Evolutionary conservation across 352 stramenopile species (phyloP), one percentile per base, ranked within the genome.

Genomic region (Phytophthora multivora): DNA sequence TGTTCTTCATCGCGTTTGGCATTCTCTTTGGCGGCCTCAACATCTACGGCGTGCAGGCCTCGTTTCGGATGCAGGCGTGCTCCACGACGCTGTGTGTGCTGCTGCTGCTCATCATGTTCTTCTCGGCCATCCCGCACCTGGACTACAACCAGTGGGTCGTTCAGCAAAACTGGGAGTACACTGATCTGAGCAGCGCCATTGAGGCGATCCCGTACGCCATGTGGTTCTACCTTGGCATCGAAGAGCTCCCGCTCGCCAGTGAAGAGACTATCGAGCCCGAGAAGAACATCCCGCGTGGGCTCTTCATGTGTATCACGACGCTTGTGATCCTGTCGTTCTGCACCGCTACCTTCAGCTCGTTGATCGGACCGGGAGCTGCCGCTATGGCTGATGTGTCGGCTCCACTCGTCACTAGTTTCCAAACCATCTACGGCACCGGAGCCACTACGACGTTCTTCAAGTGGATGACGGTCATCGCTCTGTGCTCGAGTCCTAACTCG

Each of bases 401-500:
- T 30, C 73, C 83, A 4, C 68, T 88, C 16, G 79, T 69, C 26
- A 69, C 61, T 8, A 69, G 61, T 23, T 69, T 69, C 25, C 46
- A 59, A 15, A 69, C 60, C 9, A 65, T 88, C 19, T 88, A 83
- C 48, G 76, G 79, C 4, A 76, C 82, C 41, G 82, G 80, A 38
- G 71, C 58, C 18, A 78, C 72, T 9, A 86, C 77, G 33, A 73
- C 79, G 0, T 80, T 66, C 15, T 86, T 88, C 48, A 86, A 77
- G 45, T 88, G 79, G 77, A 68, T 88, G 50, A 75, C 83, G 36
- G 69, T 86, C 30, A 66, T 85, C 1, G 77, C 74, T 2, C 52
- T 88, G 23, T 75, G 83, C 41, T 80, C 71, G 8, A 83, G 71
- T 43, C 79, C 80, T 48, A 80, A 88, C 51, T 88, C 79, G 62